Conservation (phyloP, 495 filamentous ascomycete genomes). For the Talaromyces ruber region DNA sequence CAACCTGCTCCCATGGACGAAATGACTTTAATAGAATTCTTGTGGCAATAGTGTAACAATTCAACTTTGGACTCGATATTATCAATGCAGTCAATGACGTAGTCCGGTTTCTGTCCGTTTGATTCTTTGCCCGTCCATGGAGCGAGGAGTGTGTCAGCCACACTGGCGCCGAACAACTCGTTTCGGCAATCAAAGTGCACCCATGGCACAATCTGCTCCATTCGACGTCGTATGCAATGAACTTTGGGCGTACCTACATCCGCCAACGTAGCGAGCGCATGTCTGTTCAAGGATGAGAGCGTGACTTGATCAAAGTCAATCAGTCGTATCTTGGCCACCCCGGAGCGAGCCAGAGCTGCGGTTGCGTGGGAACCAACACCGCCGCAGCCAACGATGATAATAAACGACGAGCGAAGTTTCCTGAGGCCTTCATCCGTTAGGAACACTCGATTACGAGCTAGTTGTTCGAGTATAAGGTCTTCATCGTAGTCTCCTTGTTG, state of each 20-base stretch:
- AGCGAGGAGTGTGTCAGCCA: constrained; percentile 55
- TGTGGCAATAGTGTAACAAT: constrained; percentile 78
- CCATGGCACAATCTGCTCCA: constrained; percentile 87
- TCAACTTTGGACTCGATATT: constrained; percentile 97
- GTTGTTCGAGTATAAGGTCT: constrained; percentile 89
- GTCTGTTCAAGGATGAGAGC: constrained; percentile 83
- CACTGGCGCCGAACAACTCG: constrained; percentile 67
- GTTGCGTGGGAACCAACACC: constrained; percentile 91
- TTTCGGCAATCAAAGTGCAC: constrained; percentile 79
- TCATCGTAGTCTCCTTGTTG: constrained; percentile 89
- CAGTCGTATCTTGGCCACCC: constrained; percentile 75
- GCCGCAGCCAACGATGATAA: constrained; percentile 87
- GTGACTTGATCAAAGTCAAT: constrained; percentile 99
- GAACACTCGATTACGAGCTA: constrained; percentile 91
- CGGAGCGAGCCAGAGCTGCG: constrained; percentile 79
- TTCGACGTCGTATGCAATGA: constrained; percentile 61
- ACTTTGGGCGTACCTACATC: constrained; percentile 97
- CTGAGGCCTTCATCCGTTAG: constrained; percentile 71
- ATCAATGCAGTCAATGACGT: constrained; percentile 93
- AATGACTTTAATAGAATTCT: constrained; percentile 67
- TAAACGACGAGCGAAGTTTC: constrained; percentile 70
- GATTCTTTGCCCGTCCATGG: constrained; percentile 44
- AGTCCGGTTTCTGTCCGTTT: constrained; percentile 64
- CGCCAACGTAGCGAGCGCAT: constrained; percentile 86
- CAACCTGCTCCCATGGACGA: constrained; percentile 96